A percentile compares a stretch with the other conserved stretches of the same genome.
Conservation (phyloP, 257 asterid species). For the Nicotiana benthamiana region DNA sequence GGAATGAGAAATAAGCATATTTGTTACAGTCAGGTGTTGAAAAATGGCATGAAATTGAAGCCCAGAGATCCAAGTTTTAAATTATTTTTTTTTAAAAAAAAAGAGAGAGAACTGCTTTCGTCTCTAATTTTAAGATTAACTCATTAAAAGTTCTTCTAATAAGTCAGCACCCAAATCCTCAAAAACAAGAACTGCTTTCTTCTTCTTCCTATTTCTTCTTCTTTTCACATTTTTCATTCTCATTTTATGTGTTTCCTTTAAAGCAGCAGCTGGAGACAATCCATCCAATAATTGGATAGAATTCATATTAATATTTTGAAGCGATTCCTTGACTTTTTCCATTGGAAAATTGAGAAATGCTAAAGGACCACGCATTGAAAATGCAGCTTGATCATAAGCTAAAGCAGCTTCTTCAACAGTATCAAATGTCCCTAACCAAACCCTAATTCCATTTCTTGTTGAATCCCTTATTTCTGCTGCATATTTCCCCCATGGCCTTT, state of each 20-base stretch:
- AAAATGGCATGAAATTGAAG: background rate
- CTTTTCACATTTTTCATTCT: background rate
- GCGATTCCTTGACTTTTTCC: slow-evolving; percentile 25
- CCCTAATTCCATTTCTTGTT: slow-evolving; percentile 33
- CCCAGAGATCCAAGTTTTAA: no score
- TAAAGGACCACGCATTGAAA: slow-evolving; percentile 27
- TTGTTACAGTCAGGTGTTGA: background rate
- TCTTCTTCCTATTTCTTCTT: slow-evolving; percentile 1
- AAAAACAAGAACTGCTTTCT: slow-evolving; percentile 27
- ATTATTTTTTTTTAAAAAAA: no score
- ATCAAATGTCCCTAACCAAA: slow-evolving; percentile 48
- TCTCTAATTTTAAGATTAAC: background rate
- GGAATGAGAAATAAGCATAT: background rate
- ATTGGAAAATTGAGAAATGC: slow-evolving; percentile 28
- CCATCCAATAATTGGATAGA: slow-evolving; percentile 11
- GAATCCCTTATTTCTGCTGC: slow-evolving; percentile 50
- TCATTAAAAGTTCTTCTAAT: slow-evolving; percentile 21
- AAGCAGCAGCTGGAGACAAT: slow-evolving; percentile 15
- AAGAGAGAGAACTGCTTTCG: no score
- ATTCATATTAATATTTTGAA: slow-evolving; percentile 14
- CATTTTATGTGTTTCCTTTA: slow-evolving; percentile 26
- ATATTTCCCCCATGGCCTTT: slow-evolving; percentile 43
- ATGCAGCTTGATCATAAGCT: slow-evolving; percentile 46
- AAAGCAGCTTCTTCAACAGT: slow-evolving; percentile 36
- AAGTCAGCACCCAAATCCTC: slow-evolving; percentile 30